Evolutionary conservation across 352 stramenopile genomes (phyloP).

Genomic region (Pythium volutum): DNA sequence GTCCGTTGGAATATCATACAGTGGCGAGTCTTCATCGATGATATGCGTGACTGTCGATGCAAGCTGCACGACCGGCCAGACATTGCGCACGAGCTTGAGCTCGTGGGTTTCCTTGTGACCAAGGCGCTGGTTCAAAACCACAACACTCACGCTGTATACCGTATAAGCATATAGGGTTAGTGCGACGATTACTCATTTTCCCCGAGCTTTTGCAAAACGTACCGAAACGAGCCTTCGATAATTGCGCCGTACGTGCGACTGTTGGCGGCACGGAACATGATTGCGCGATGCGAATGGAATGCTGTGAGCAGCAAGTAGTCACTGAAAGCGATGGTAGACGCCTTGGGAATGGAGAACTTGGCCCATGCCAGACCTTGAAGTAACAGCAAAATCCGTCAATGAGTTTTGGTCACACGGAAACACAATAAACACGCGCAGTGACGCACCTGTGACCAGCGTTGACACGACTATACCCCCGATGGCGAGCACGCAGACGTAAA

Average conservation of each 20-base stretch:
- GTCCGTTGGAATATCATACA: conserved; percentile 40
- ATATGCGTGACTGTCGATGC: conserved; percentile 53
- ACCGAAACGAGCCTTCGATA: conserved; percentile 61
- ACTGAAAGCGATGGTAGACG: conserved; percentile 48
- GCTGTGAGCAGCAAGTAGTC: conserved; percentile 44
- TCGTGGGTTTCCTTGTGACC: conserved; percentile 50
- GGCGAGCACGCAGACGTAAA: conserved; percentile 54
- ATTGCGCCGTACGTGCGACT: conserved; percentile 49
- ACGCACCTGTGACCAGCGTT: conserved; percentile 46
- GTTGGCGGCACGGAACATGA: conserved; percentile 62
- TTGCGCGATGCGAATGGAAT: conserved; percentile 45
- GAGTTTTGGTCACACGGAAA: no score
- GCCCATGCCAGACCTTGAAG: conserved; percentile 47
- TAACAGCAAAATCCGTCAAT: neutral
- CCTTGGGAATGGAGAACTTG: conserved; percentile 62
- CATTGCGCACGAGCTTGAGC: conserved; percentile 51
- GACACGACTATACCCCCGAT: conserved; percentile 40
- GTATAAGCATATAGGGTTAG: neutral
- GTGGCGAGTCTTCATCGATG: conserved; percentile 49
- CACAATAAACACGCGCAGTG: neutral
- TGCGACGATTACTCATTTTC: no score
- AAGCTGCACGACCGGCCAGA: conserved; percentile 62
- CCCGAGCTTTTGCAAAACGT: neutral
- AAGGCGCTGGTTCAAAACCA: conserved; percentile 44
- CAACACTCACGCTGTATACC: conserved; percentile 40